Conservation (phyloP, 106 monocot species). For the Allium fistulosum region DNA sequence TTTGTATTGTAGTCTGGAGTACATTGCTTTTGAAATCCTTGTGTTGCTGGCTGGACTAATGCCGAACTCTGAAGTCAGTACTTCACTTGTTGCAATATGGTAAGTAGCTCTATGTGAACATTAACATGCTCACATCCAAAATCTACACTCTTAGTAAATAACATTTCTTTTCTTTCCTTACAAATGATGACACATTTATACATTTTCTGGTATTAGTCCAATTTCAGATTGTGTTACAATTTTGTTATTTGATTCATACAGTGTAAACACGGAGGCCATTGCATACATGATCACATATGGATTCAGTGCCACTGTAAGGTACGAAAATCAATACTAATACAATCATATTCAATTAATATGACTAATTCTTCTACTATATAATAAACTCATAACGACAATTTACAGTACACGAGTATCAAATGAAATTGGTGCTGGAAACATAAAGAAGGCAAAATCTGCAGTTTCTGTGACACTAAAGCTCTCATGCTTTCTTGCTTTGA, state of each 20-base stretch:
- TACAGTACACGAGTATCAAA: conserved; percentile 76
- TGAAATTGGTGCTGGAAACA: conserved; percentile 65
- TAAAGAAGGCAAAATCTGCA: conserved; percentile 53
- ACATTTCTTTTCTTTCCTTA: too few relatives aligned
- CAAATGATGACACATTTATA: background rate
- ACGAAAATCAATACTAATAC: background rate
- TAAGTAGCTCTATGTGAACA: conserved; percentile 10
- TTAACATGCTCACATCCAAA: too few relatives aligned
- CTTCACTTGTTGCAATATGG: conserved; percentile 79
- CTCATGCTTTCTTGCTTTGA: conserved; percentile 27
- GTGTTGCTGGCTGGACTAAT: conserved; percentile 77
- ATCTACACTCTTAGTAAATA: too few relatives aligned
- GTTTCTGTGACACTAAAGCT: conserved; percentile 62
- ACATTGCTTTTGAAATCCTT: conserved; percentile 77
- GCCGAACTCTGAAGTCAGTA: conserved; percentile 58
- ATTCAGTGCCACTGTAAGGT: conserved; percentile 73
- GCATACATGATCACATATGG: conserved; percentile 62
- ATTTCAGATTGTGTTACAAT: background rate
- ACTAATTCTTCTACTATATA: background rate
- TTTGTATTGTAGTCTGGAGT: conserved; percentile 50
- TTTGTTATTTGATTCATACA: conserved; percentile 9
- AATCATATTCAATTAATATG: background rate
- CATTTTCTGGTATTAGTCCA: background rate
- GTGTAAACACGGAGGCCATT: conserved; percentile 69
- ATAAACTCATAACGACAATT: background rate